phyloP scores from a whole-genome alignment of 1,284 basidiomycete species.

The Meira nashicola region DNA sequence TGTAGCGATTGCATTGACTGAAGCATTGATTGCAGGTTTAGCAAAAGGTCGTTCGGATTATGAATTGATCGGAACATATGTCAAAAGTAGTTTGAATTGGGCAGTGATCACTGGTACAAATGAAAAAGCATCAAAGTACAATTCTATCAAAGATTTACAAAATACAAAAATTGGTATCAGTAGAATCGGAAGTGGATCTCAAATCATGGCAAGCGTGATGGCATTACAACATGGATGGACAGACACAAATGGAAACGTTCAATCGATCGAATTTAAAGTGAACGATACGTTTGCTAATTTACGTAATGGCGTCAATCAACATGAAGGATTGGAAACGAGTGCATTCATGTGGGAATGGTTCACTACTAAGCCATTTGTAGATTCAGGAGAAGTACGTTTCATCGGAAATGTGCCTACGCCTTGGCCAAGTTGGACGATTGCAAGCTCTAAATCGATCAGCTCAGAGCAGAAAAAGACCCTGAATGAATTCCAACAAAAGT shows the following conservation, averaged over 20 bases:
- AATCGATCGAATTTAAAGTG: constrained; percentile 33
- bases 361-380: constrained; percentile 87
- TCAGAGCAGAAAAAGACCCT: constrained; percentile 10
- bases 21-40: constrained; percentile 86
- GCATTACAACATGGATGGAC: constrained; percentile 63
- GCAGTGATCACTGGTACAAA: constrained; percentile 84
- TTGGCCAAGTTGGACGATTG: constrained; percentile 81
- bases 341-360: constrained; percentile 58
- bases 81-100: constrained; percentile 57
- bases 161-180: constrained; percentile 85
- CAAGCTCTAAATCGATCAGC: constrained; percentile 21
- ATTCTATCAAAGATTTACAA: constrained; percentile 70
- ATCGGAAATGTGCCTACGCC: constrained; percentile 84
- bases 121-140: constrained; percentile 57
- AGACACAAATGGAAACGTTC: constrained; percentile 15
- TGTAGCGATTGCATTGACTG: constrained; percentile 74
- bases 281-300: constrained; percentile 60
- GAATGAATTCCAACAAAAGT: constrained; percentile 24
- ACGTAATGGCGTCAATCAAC: constrained; percentile 74
- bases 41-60: constrained; percentile 75
- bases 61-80: constrained; percentile 88
- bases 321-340: constrained; percentile 9
- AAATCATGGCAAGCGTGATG: constrained; percentile 90
- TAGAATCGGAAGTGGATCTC: constrained; percentile 61
- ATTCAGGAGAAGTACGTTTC: constrained; percentile 71